These are phyloP conservation scores for Aspergillus intermedius DNA, from an alignment of 2,329 filamentous ascomycete species.

Conservation along the genomic window DNA sequence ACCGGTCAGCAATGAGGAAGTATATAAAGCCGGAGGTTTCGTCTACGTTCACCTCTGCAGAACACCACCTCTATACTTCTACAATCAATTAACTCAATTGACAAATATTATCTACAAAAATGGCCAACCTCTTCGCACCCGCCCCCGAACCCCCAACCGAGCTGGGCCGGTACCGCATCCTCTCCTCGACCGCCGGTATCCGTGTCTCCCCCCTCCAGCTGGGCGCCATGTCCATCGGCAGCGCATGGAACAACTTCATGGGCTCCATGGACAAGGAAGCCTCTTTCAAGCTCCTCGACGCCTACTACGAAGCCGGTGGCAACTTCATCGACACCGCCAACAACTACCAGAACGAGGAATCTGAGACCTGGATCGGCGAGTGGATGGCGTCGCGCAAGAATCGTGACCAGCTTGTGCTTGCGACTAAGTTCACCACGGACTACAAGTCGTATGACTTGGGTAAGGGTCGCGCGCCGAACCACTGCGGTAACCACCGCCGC, in stretches of 20 bases:
- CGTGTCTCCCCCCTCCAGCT: conserved; percentile 58
- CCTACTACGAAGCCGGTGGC: conserved; percentile 58
- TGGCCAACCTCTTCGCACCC: conserved; percentile 26
- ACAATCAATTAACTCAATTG: not conserved
- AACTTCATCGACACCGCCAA: conserved; percentile 70
- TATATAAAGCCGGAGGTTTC: not conserved
- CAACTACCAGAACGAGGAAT: conserved; percentile 61
- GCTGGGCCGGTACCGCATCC: conserved; percentile 58
- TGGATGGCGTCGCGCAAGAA: conserved; percentile 62
- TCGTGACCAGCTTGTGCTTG: conserved; percentile 64
- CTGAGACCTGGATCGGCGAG: conserved; percentile 61
- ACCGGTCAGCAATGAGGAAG: no score
- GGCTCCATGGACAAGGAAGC: conserved; percentile 59
- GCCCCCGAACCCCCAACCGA: conserved; percentile 52
- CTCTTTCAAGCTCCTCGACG: conserved; percentile 59
- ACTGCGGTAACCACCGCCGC: conserved; percentile 45
- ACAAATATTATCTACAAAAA: conserved; percentile 3
- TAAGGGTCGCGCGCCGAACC: conserved; percentile 28
- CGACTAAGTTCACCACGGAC: conserved; percentile 62
- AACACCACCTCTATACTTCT: not conserved
- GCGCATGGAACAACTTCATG: conserved; percentile 47
- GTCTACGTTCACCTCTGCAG: not conserved
- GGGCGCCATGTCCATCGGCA: conserved; percentile 34
- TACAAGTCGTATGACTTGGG: conserved; percentile 42
- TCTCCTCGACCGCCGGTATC: conserved; percentile 59